These are phyloP conservation scores for Pythium scleroteichum DNA, from an alignment of 352 stramenopile species.

Conservation along the genomic window DNA sequence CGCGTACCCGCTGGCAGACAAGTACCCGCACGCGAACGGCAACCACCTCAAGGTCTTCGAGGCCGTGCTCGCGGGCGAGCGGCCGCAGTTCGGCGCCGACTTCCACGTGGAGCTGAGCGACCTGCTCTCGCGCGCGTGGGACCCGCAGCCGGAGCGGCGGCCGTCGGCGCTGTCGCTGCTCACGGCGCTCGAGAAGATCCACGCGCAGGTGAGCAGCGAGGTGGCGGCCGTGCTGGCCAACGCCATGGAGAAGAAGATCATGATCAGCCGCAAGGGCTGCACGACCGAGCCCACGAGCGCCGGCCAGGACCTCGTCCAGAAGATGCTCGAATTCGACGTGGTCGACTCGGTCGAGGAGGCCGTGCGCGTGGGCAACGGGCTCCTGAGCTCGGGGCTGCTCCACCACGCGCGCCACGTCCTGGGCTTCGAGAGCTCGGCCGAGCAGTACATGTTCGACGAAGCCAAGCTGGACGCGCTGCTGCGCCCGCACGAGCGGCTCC, in stretches of 20 bases:
- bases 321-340: slow-evolving; percentile 58
- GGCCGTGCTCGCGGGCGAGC: slow-evolving; percentile 55
- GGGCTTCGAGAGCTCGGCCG: slow-evolving; percentile 47
- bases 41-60: slow-evolving; percentile 76
- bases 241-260: slow-evolving; percentile 32
- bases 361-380: slow-evolving; percentile 51
- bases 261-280: slow-evolving; percentile 29
- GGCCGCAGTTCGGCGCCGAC: slow-evolving; percentile 40
- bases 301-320: slow-evolving; percentile 56
- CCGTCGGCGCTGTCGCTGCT: slow-evolving; percentile 56
- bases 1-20: slow-evolving; percentile 53
- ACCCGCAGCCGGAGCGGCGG: slow-evolving; percentile 45
- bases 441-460: slow-evolving; percentile 58
- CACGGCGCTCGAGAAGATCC: slow-evolving; percentile 45
- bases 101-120: slow-evolving; percentile 42
- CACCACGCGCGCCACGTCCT: slow-evolving; percentile 54
- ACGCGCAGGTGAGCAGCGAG: slow-evolving; percentile 46
- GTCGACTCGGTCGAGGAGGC: slow-evolving; percentile 52
- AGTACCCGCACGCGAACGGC: slow-evolving; percentile 52
- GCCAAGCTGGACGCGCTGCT: slow-evolving; percentile 28
- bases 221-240: slow-evolving; percentile 41
- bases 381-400: slow-evolving; percentile 69
- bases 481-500: neutral
- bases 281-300: slow-evolving; percentile 34
- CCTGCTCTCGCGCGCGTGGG: slow-evolving; percentile 57